A percentile compares a stretch with the other conserved stretches of the same genome.
Conservation (phyloP, 1,284 basidiomycete species). For the Chondrostereum purpureum region DNA sequence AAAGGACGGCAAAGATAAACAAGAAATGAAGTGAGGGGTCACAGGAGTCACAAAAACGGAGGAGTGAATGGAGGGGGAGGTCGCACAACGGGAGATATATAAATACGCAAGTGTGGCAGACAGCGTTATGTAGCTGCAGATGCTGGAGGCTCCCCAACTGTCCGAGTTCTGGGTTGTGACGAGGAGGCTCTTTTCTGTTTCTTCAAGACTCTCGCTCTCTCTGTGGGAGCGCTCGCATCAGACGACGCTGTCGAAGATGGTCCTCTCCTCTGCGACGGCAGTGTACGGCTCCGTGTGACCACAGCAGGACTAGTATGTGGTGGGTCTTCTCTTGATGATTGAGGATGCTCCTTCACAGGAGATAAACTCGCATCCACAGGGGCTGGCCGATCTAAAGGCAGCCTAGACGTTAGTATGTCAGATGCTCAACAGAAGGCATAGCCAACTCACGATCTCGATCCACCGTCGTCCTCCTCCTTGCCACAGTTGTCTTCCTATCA, state of each 20-base stretch:
- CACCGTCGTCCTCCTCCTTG: conserved; percentile 43
- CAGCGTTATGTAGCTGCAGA: conserved; percentile 8
- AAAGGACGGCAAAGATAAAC: no score
- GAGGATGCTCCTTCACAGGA: conserved; percentile 36
- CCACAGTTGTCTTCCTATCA: conserved; percentile 21
- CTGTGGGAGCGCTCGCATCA: conserved; percentile 10
- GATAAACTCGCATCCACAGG: conserved; percentile 26
- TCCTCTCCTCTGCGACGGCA: conserved; percentile 36
- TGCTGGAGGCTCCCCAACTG: conserved; percentile 8
- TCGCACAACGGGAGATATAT: no score
- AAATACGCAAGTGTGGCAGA: no score
- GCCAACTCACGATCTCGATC: conserved; percentile 42
- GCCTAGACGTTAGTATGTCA: no score
- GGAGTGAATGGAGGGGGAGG: no score
- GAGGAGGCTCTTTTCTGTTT: conserved; percentile 45
- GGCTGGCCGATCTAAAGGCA: conserved; percentile 4
- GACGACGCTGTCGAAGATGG: conserved; percentile 8
- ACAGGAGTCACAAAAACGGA: no score
- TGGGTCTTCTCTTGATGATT: conserved; percentile 16
- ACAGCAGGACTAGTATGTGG: conserved; percentile 23
- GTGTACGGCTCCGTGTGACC: conserved; percentile 53
- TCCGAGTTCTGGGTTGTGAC: conserved; percentile 22
- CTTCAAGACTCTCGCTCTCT: conserved; percentile 38
- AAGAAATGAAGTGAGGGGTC: no score
- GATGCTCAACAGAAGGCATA: conserved; percentile 4